These are phyloP conservation scores for Marsdenia floribunda DNA, from an alignment of 257 asterid species.

Conservation along the genomic window DNA sequence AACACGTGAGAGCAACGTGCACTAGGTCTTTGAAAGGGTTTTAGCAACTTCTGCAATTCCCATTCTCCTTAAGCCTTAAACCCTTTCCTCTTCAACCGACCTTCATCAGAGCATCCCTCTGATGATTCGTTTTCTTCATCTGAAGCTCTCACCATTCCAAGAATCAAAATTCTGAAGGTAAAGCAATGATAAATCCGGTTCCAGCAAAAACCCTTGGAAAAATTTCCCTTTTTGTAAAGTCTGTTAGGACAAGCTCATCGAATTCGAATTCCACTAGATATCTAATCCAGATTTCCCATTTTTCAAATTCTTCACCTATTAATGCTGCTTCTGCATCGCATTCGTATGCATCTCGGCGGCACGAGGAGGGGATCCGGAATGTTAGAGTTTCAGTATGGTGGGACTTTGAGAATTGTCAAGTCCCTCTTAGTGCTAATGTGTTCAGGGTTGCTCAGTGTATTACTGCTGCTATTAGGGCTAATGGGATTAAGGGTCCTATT, in stretches of 20 bases:
- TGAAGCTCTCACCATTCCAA: background rate
- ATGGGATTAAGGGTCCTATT: conserved; percentile 78
- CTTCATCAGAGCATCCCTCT: background rate
- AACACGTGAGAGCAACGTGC: background rate
- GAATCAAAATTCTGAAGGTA: background rate
- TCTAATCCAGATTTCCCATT: conserved; percentile 27
- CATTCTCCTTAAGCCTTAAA: conserved; percentile 8
- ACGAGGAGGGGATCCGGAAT: conserved; percentile 65
- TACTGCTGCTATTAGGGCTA: conserved; percentile 70
- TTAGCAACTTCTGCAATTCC: background rate
- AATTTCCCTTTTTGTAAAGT: conserved; percentile 22
- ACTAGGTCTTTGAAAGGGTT: background rate
- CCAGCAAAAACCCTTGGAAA: conserved; percentile 31
- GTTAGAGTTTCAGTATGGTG: conserved; percentile 96
- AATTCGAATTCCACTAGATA: conserved; percentile 11
- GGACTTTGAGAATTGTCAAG: conserved; percentile 85
- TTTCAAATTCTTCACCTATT: conserved; percentile 11
- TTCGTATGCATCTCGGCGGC: conserved; percentile 43
- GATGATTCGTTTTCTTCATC: conserved; percentile 9
- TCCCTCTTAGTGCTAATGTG: conserved; percentile 54
- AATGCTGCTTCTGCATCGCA: conserved; percentile 25
- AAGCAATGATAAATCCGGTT: conserved; percentile 33
- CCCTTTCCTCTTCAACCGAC: conserved; percentile 1
- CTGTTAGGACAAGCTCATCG: conserved; percentile 4
- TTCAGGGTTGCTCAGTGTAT: conserved; percentile 58